Base-by-base conservation (phyloP, 1,284 basidiomycete species). In the Boletus smithii region DNA sequence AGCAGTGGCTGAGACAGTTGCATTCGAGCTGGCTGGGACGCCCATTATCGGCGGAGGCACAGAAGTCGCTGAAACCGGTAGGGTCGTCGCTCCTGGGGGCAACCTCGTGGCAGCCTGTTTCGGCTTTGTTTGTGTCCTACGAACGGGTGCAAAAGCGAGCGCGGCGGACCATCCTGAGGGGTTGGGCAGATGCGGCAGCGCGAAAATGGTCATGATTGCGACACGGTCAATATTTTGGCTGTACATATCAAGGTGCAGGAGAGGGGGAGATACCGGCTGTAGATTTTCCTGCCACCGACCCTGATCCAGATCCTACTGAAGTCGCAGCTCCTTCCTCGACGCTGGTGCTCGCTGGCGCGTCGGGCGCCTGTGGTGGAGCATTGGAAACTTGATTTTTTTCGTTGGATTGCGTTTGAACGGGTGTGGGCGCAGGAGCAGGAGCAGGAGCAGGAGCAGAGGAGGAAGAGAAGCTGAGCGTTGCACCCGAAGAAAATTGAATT, bases 81-180 rank as follows among this genome's bases (percentile, higher is more conserved):
- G 49, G 4, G 70, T 44, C n/a, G 48, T 67, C 5, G 81, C 83
- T 13, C 83, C 83, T 0, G 76, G 74, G n/a, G 85, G 83, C 1
- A 86, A 69, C 17, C 85, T 73, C 0, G 74, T 59, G 1, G 68
- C 67, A 1, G 69, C 51, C 1, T 71, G 60, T 60, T 84, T 87
- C 31, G 74, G 50, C 60, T 87, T 89, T 54, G 70, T 71, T 31
- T 68, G 66, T 51, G 70, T 72, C 53, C 83, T 75, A 44, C 86
- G 79, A 38, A 88, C 76, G 37, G 88, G 88, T 14, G 88, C 88
- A 58, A 91, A 91, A 9, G 87, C 88, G 53, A 91, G 83, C n/a
- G 87, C 79, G 53, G 88, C 85, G 58, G 88, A 91, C 88, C 88
- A 91, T 69, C 80, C 85, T 88, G 61, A 20, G n/a, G 17, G n/a